phyloP scores from a whole-genome alignment of 1,139 yeast genomes.

The Yarrowia galli region DNA sequence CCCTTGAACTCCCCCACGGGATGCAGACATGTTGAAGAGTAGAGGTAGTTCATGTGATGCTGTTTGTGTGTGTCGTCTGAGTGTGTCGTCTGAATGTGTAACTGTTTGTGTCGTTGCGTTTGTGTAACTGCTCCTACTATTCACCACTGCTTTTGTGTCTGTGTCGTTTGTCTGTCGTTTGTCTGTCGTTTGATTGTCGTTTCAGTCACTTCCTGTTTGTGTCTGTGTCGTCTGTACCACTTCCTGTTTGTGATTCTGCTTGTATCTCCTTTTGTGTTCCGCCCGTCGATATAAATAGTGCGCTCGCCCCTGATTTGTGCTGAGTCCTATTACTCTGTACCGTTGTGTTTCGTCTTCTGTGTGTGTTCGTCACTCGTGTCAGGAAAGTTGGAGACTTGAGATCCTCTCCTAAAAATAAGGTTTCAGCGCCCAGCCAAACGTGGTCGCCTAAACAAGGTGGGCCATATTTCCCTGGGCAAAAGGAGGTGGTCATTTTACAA shows the following conservation, averaged over 20 bases:
- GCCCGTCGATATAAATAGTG: too few relatives aligned
- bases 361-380: too few relatives aligned
- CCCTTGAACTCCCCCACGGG: conserved; percentile 38
- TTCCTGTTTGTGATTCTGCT: not conserved
- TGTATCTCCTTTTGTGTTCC: not conserved
- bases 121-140: not conserved
- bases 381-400: too few relatives aligned
- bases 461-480: too few relatives aligned
- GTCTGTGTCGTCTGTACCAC: not conserved
- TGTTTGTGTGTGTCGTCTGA: not conserved
- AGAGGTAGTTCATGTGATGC: conserved; percentile 3
- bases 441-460: too few relatives aligned
- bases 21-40: conserved; percentile 27
- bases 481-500: too few relatives aligned
- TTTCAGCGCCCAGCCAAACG: too few relatives aligned
- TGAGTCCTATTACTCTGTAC: not conserved
- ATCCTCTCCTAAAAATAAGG: too few relatives aligned
- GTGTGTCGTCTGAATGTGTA: not conserved
- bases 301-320: not conserved
- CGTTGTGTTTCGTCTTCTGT: too few relatives aligned
- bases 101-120: not conserved
- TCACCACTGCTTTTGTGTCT: not conserved
- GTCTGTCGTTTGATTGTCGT: too few relatives aligned
- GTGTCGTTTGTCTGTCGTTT: too few relatives aligned
- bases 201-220: not conserved